Conservation (phyloP, 2,329 filamentous ascomycete genomes). For the Cordyceps fumosorosea region DNA sequence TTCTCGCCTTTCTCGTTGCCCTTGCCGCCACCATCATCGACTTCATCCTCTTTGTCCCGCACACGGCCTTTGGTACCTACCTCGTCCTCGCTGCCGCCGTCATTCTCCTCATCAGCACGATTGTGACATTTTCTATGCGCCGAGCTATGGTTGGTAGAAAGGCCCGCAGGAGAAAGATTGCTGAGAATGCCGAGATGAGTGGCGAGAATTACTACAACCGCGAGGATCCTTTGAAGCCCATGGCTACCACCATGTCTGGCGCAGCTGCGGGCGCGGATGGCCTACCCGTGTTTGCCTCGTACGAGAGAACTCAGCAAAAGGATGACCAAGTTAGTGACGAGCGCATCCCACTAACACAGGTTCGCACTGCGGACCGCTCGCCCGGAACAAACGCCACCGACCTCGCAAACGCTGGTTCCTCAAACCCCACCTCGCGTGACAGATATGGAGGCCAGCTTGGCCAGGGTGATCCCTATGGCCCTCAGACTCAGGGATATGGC, state of each 20-base stretch:
- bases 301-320: constrained; percentile 56
- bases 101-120: constrained; percentile 69
- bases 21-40: constrained; percentile 88
- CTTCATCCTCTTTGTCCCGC: constrained; percentile 88
- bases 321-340: constrained; percentile 61
- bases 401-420: constrained; percentile 28
- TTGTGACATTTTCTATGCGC: constrained; percentile 92
- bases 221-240: constrained; percentile 45
- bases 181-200: constrained; percentile 94
- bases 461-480: constrained; percentile 39
- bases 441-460: constrained; percentile 57
- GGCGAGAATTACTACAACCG: constrained; percentile 84
- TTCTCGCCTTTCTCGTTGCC: constrained; percentile 77
- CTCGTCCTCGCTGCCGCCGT: constrained; percentile 86
- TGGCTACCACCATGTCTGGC: constrained; percentile 43
- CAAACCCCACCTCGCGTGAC: constrained; percentile 44
- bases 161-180: constrained; percentile 85
- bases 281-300: constrained; percentile 54
- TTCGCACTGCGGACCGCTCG: constrained; percentile 54
- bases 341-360: constrained; percentile 61
- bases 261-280: constrained; percentile 44
- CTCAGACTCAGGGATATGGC: constrained; percentile 31
- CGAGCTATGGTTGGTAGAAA: constrained; percentile 86
- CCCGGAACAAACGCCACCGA: constrained; percentile 39
- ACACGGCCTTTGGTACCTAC: constrained; percentile 90